Percentiles rank a stretch among this genome's conserved stretches.
Evolutionary conservation across 345 rosid species (phyloP).

Genomic region (Linum tenue): DNA sequence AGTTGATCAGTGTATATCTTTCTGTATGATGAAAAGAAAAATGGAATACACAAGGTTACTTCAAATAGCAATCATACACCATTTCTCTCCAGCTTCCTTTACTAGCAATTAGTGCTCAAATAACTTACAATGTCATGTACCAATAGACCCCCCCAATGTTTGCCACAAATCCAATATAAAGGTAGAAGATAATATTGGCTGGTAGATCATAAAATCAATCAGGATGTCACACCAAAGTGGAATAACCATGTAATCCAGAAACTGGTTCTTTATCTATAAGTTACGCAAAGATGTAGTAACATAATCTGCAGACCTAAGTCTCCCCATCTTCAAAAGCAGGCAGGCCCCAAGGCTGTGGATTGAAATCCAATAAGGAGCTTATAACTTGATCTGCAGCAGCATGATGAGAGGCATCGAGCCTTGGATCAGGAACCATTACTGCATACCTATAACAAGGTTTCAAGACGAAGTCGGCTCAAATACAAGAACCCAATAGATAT

Average conservation of each 20-base stretch:
- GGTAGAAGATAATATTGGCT: too few relatives aligned
- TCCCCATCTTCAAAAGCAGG: conserved; percentile 45
- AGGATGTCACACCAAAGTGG: too few relatives aligned
- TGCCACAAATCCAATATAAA: too few relatives aligned
- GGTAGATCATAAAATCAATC: too few relatives aligned
- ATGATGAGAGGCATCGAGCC: conserved; percentile 59
- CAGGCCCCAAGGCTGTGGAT: conserved; percentile 62
- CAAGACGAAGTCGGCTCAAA: background rate
- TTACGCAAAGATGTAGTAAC: conserved; percentile 3
- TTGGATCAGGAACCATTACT: conserved; percentile 87
- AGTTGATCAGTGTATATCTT: background rate
- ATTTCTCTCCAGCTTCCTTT: background rate
- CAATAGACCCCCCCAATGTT: too few relatives aligned
- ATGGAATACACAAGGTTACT: background rate
- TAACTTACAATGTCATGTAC: too few relatives aligned
- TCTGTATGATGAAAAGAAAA: background rate
- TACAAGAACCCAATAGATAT: background rate
- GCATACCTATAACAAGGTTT: conserved; percentile 42
- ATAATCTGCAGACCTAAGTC: conserved; percentile 13
- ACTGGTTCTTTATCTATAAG: too few relatives aligned
- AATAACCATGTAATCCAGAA: too few relatives aligned
- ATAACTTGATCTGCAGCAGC: conserved; percentile 64
- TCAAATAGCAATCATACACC: background rate
- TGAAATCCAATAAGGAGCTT: conserved; percentile 54
- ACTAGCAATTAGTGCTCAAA: too few relatives aligned